Evolutionary conservation across 2,329 filamentous ascomycete genomes (phyloP).

Genomic region (Amylocarpus encephaloides): DNA sequence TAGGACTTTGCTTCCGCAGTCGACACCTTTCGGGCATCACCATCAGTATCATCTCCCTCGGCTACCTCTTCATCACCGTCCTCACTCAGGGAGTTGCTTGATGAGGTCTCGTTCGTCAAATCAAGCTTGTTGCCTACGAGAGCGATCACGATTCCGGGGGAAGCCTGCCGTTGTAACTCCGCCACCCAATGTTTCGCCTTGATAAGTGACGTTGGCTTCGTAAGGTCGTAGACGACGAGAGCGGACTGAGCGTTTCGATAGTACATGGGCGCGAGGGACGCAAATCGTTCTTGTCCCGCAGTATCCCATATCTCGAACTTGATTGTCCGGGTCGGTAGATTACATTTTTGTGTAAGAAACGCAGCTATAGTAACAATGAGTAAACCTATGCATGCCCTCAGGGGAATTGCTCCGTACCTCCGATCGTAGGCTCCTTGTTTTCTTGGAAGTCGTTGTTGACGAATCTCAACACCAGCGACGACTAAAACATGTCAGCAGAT

Average conservation of each 20-base stretch:
- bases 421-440: slow-evolving; percentile 99
- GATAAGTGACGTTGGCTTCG: slow-evolving; percentile 87
- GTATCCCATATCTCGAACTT: slow-evolving; percentile 98
- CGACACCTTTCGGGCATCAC: slow-evolving; percentile 78
- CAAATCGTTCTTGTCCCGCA: slow-evolving; percentile 94
- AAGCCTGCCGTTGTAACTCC: slow-evolving; percentile 92
- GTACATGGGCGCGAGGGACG: slow-evolving; percentile 96
- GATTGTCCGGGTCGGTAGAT: slow-evolving; percentile 85
- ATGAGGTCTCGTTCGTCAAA: slow-evolving; percentile 58
- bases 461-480: slow-evolving; percentile 93
- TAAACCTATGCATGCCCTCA: not conserved
- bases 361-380: slow-evolving; percentile 56
- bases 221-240: slow-evolving; percentile 97
- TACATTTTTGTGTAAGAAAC: slow-evolving; percentile 98
- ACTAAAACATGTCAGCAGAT: slow-evolving; percentile 46
- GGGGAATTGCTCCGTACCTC: slow-evolving; percentile 54
- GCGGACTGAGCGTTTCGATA: slow-evolving; percentile 98
- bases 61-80: slow-evolving; percentile 39
- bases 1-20: slow-evolving; percentile 90
- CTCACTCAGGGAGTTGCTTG: slow-evolving; percentile 44
- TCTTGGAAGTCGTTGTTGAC: slow-evolving; percentile 99
- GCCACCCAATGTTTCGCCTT: slow-evolving; percentile 99
- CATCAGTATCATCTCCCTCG: slow-evolving; percentile 54
- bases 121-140: slow-evolving; percentile 97
- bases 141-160: slow-evolving; percentile 92